Percentiles rank a stretch among this genome's conserved stretches.
These are phyloP conservation scores for Quercus bicolor DNA, from an alignment of 306 rosid species.

Conservation along the genomic window DNA sequence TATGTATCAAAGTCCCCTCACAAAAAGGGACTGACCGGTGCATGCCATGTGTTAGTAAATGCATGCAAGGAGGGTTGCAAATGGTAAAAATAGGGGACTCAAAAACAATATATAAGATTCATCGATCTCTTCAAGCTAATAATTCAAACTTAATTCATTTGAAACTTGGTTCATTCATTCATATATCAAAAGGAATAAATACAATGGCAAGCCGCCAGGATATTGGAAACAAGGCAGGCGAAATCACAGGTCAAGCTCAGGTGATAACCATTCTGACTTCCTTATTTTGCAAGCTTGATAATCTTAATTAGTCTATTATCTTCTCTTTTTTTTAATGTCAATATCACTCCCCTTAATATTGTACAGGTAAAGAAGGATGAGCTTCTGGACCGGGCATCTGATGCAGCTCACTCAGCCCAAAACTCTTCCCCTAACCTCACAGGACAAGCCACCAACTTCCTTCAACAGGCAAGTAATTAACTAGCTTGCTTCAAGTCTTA, in stretches of 20 bases:
- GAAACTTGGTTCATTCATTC: no score
- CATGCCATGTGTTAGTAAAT: constrained; percentile 10
- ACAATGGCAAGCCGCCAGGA: constrained; percentile 40
- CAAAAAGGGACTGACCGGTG: not conserved
- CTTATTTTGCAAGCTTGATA: not conserved
- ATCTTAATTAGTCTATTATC: no score
- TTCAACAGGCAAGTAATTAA: constrained; percentile 43
- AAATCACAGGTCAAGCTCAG: constrained; percentile 34
- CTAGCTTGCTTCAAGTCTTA: no score
- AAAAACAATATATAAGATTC: constrained; percentile 8
- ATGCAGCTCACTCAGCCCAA: constrained; percentile 11
- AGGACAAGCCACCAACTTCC: constrained; percentile 39
- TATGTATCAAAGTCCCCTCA: constrained; percentile 2
- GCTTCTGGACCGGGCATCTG: constrained; percentile 11
- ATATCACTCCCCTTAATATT: not conserved
- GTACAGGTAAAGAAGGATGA: constrained; percentile 34
- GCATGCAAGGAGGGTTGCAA: no score
- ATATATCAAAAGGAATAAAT: no score
- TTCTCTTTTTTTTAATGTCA: not conserved
- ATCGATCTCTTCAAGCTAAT: no score
- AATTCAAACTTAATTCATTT: no score
- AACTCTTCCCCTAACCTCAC: constrained; percentile 27
- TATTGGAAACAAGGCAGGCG: constrained; percentile 18
- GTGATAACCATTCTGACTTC: constrained; percentile 2
- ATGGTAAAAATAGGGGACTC: not conserved